Base-by-base conservation (phyloP, 805 yeast genomes). In the Suhomyces sp. region DNA sequence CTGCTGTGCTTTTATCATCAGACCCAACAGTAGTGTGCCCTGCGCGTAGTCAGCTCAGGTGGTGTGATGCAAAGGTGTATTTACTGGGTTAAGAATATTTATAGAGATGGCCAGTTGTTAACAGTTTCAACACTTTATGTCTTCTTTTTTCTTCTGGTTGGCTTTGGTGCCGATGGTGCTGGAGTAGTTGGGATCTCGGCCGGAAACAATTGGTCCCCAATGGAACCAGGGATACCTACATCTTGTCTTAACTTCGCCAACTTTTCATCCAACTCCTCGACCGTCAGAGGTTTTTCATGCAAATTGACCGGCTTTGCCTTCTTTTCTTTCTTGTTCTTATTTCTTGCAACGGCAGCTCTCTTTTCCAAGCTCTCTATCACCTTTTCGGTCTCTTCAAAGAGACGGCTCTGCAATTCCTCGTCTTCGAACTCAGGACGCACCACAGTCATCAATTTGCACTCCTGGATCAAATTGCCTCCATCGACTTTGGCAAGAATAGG, bases 381-480 rank as follows among this genome's bases (percentile, higher is more conserved):
- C 52, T 74, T 70, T 49, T 75, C 86, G 0, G 96, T 89, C 48
- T 76, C 75, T 24, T 83, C 87, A 60, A 72, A 90, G 6, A 92
- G 63, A 48, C 72, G 54, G 54, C 79, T 75, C 63, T 88, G 94
- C 52, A 90, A 68, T 46, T 77, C 85, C 15, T 63, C 76, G 62
- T 88, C 88, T 17, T 76, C 71, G 52, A 85, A 79, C 67, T 92
- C 97, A 42, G 71, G 67, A 58, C 96, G 78, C 81, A 83, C 57
- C 51, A 67, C 66, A 54, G 83, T 62, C 46, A 79, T 64, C n/a
- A 82, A 65, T 13, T 75, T 70, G 68, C 97, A 89, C 62, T 92
- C 94, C 47, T 87, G 85, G 51, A 90, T 74, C 63, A 87, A 82
- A 50, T 83, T 77, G 3, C 90, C 94, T 22, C 93, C 90, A 22